phyloP scores from a whole-genome alignment of 768 basidiomycete genomes.

The Boletus tylopilopsis region DNA sequence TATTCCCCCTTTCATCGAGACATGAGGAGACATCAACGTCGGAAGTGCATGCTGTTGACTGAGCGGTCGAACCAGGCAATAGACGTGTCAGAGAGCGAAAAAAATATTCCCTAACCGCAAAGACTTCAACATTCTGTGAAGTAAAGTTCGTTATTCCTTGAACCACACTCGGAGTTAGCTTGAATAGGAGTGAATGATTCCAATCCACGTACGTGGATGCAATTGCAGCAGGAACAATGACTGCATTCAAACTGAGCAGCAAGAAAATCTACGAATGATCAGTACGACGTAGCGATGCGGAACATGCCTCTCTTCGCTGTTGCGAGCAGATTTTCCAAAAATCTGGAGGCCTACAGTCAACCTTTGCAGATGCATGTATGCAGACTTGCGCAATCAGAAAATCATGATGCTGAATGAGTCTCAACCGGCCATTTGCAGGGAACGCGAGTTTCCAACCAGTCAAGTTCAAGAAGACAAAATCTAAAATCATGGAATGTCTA shows the following conservation, averaged over 20 bases:
- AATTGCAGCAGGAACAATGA: slow-evolving; percentile 70
- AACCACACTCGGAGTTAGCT: slow-evolving; percentile 38
- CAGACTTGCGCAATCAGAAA: slow-evolving; percentile 62
- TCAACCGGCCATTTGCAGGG: slow-evolving; percentile 44
- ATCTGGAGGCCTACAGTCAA: slow-evolving; percentile 36
- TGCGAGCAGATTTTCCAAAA: slow-evolving; percentile 62
- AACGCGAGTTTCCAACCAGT: slow-evolving; percentile 59
- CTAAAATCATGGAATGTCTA: slow-evolving; percentile 73
- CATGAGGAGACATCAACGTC: slow-evolving; percentile 24
- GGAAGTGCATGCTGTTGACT: slow-evolving; percentile 48
- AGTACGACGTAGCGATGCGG: background rate
- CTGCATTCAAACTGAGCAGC: slow-evolving; percentile 64
- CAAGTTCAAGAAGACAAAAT: slow-evolving; percentile 57
- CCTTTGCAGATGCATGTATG: slow-evolving; percentile 5
- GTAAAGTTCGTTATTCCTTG: slow-evolving; percentile 62
- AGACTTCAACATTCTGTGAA: slow-evolving; percentile 44
- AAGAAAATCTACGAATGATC: slow-evolving; percentile 44
- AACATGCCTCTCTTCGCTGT: slow-evolving; percentile 29
- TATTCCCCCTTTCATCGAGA: slow-evolving; percentile 39
- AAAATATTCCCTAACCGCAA: slow-evolving; percentile 42
- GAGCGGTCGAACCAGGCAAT: slow-evolving; percentile 35
- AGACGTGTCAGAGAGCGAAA: slow-evolving; percentile 12
- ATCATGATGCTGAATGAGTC: slow-evolving; percentile 59
- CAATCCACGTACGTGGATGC: slow-evolving; percentile 51
- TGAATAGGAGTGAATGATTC: background rate